Base-by-base conservation (phyloP, 2,329 filamentous ascomycete genomes). In the Geoglossum cookeanum region DNA sequence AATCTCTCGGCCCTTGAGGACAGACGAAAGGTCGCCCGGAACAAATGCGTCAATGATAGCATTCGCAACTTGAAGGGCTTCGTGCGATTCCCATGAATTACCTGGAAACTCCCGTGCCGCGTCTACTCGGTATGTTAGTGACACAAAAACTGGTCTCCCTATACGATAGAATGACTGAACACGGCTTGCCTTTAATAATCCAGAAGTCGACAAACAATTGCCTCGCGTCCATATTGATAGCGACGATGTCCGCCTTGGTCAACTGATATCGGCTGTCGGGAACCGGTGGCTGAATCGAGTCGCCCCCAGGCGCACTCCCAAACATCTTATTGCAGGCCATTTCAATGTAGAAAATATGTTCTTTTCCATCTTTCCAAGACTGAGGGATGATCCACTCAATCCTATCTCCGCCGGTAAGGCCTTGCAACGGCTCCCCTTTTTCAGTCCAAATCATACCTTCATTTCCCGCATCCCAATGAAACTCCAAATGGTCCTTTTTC, bases 261-360 rank as follows among this genome's bases (percentile, higher is more conserved):
- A 98, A 77, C 58, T 76, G 77, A 68, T 85, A 98, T 67, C 85
- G 86, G 64, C 78, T 85, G 73, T 96, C 81, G n/a, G 87, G 85
- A 59, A 85, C 76, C 0, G 92, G 92, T 13, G 92, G 89, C 67
- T 94, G 87, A 63, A 96, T 97, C 35, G 77, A 81, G 68, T 94
- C 87, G 30, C 87, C 88, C 22, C 84, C 84, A 0, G 84, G 78
- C 0, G 89, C 85, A 68, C 95, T 95, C 63, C 92, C 92, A 71
- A 97, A 97, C 90, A 97, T 97, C 69, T 84, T 83, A 69, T 98
- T 98, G 72, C 92, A 97, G 22, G 92, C 92, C 87, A 97, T 95
- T 72, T 98, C 92, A 62, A 98, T 84, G 69, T 96, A 98, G 64
- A 98, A 86, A 17, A 78, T 81, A 68, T 97, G 90, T 65, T 89